phyloP scores from a whole-genome alignment of 2,329 filamentous ascomycete species.

The Aschersonia sp. region DNA sequence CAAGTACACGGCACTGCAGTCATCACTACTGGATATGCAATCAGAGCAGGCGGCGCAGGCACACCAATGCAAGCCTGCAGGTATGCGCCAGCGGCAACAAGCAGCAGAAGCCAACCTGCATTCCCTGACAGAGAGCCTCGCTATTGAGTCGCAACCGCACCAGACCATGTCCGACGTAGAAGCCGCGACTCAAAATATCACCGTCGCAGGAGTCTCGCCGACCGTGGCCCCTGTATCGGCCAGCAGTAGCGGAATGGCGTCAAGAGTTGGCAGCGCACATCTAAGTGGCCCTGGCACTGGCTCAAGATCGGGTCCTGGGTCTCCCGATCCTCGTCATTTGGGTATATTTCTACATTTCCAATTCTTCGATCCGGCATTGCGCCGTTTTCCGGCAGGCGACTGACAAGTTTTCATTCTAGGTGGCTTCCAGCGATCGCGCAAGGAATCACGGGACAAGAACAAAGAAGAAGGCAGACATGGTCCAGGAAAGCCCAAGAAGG shows the following conservation, averaged over 20 bases:
- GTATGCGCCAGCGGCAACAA: neutral
- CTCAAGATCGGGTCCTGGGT: slow-evolving; percentile 14
- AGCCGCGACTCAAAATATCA: slow-evolving; percentile 25
- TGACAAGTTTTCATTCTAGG: slow-evolving; percentile 17
- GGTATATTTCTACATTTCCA: slow-evolving; percentile 16
- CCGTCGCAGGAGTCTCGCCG: slow-evolving; percentile 24
- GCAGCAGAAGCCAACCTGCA: slow-evolving; percentile 18
- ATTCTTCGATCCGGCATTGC: too few relatives aligned
- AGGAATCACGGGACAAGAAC: slow-evolving; percentile 33
- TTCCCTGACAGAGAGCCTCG: slow-evolving; percentile 22
- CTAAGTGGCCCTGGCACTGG: slow-evolving; percentile 5
- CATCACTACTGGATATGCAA: slow-evolving; percentile 32
- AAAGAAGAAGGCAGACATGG: slow-evolving; percentile 23
- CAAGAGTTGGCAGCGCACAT: slow-evolving; percentile 15
- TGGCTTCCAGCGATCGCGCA: slow-evolving; percentile 31
- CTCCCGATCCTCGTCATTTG: slow-evolving; percentile 27
- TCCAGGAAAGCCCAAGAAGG: slow-evolving; percentile 16
- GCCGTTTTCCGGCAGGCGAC: slow-evolving; percentile 2
- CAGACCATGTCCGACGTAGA: slow-evolving; percentile 31
- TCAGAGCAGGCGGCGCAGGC: slow-evolving; percentile 10
- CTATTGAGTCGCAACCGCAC: slow-evolving; percentile 20
- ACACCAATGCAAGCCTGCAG: neutral
- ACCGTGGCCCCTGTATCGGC: slow-evolving; percentile 3
- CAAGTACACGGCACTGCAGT: slow-evolving; percentile 38
- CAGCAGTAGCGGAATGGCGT: neutral